A percentile compares a stretch with the other conserved stretches of the same genome.
Evolutionary conservation across 345 rosid species (phyloP).

Genomic region (Eutrema yunnanense): DNA sequence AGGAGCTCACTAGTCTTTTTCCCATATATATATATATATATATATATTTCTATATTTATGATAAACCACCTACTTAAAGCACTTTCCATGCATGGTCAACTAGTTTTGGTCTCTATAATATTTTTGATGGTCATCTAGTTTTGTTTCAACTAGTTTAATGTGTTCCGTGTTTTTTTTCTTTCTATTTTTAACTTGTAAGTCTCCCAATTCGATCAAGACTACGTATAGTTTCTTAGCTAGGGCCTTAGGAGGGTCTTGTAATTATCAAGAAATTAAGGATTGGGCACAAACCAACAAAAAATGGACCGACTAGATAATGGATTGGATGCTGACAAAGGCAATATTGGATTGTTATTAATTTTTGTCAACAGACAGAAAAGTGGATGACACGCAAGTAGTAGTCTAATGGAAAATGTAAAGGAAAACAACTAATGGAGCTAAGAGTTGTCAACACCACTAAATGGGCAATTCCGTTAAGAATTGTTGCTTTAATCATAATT

Average conservation of each 20-base stretch:
- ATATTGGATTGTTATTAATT: background rate
- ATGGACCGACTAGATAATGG: slow-evolving; percentile 7
- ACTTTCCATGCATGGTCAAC: background rate
- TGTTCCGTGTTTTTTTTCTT: background rate
- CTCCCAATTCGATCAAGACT: background rate
- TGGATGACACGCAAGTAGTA: slow-evolving; percentile 27
- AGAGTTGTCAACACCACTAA: slow-evolving; percentile 23
- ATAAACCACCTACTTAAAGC: slow-evolving; percentile 6
- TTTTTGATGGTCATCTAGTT: background rate
- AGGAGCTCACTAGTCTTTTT: background rate
- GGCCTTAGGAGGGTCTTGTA: background rate
- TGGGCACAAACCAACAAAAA: background rate
- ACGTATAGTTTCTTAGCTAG: background rate
- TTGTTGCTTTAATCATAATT: slow-evolving; percentile 1
- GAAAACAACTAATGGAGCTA: slow-evolving; percentile 19
- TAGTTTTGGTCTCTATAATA: background rate
- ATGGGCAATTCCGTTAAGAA: slow-evolving; percentile 15
- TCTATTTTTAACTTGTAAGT: background rate
- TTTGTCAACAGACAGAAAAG: slow-evolving; percentile 25
- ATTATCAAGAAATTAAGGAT: background rate
- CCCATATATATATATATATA: background rate
- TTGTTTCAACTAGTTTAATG: background rate
- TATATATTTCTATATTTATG: background rate
- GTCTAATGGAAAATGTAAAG: slow-evolving; percentile 25
- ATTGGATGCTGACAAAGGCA: slow-evolving; percentile 20